Evolutionary conservation across 1,139 yeast genomes (phyloP), one percentile per base, ranked within the genome.

Genomic region (Yarrowia galli): DNA sequence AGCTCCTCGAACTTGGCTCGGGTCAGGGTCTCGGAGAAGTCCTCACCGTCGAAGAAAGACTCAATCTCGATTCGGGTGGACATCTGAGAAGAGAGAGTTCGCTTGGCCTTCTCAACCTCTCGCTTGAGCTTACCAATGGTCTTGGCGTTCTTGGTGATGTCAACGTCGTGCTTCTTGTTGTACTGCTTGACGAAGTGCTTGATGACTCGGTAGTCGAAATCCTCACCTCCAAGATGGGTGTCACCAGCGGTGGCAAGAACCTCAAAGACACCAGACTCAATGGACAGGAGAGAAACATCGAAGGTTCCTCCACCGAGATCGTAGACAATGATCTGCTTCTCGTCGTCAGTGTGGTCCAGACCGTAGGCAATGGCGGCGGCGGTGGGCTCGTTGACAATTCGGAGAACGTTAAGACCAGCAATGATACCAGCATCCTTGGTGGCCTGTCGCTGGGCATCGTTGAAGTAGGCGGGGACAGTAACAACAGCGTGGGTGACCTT

Each of bases 281-380:
- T 91, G 75, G 92, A 88, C 78, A 91, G 86, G 72, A 91, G 83
- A 54, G 97, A 91, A 72, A 91, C 96, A 87, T 91, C 97, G 78
- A 91, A 91, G 76, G 97, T 91, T 84, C 97, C 97, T 65, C 97
- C 98, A 86, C 98, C 98, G 76, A 92, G 86, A 83, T 92, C 98
- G 83, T 91, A 92, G 71, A 92, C 96, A 78, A 92, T 87, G 75
- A 92, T 91, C 83, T 91, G 96, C 79, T 89, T 89, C 82, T 91
- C 95, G 73, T 89, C 92, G 75, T 89, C 93, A 72, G 89, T 84
- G 81, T 91, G 89, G 82, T 93, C 98, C 76, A 93, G 86, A 74
- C 98, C 98, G 82, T 93, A 93, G 71, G 98, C 98, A 80, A 93
- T 92, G 69, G 98, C 98, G 71, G 98, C 98, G 66, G 98, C 98